Base-by-base conservation (phyloP, 768 basidiomycete species). In the Ramaria rubella region DNA sequence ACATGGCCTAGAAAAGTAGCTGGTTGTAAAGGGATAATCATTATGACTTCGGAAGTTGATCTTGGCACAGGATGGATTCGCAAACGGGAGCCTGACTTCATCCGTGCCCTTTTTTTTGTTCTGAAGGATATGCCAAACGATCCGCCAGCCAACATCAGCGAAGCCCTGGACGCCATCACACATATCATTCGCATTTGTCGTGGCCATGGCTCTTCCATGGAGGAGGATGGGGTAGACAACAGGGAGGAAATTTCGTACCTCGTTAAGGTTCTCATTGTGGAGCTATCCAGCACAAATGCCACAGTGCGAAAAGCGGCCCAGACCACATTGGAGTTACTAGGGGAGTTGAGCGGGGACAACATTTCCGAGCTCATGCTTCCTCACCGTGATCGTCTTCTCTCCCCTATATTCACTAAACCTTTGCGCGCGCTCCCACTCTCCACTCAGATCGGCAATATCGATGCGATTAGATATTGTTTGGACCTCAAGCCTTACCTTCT, bases 371-470 rank as follows among this genome's bases (percentile, higher is more conserved):
- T 98, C n/a, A 75, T 99, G 48, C 73, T 80, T 68, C 88, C 82
- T 15, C 87, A 94, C 63, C 86, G 92, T 46, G 91, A 94, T 60
- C 84, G 92, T 29, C 85, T 98, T 73, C 77, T 98, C 36, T 81
- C 82, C 17, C 82, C 87, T 2, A 94, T 99, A 61, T 98, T 88
- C 73, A 90, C 89, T n/a, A 97, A 98, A 66, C 96, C 96, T 12
- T 79, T 99, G 19, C 80, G 96, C 52, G 96, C 96, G 0, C 78
- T 99, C 24, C 94, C 94, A 1, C 94, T 97, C 68, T 79, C 87
- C 15, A 91, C 92, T 64, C 96, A 98, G 69, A 96, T 98, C 57
- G 96, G 94, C 29, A 94, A 97, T 81, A 93, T 98, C 58, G 96
- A 98, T 64, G 93, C 93, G 17, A 84, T 98, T 58, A 88, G 94